These are phyloP conservation scores for Glomus cerebriforme DNA, from an alignment of 192 early-diverging fungal genomes.

Conservation along the genomic window DNA sequence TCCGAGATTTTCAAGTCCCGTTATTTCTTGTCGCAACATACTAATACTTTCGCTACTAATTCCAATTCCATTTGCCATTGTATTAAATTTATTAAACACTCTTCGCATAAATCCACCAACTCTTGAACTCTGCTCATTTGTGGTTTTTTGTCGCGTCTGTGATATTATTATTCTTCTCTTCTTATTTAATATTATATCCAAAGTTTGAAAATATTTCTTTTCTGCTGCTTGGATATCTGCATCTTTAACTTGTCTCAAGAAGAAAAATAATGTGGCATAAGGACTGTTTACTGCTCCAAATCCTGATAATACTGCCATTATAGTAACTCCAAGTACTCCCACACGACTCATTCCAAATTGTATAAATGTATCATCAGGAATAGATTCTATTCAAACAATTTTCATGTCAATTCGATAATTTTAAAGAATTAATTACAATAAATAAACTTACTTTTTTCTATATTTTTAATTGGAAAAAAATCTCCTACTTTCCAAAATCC, in stretches of 20 bases:
- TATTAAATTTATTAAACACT: conserved; percentile 52
- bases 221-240: conserved; percentile 61
- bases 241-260: conserved; percentile 62
- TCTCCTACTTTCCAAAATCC: conserved; percentile 63
- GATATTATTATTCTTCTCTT: conserved; percentile 58
- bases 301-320: conserved; percentile 92
- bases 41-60: conserved; percentile 36
- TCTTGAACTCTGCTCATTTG: conserved; percentile 37
- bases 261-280: conserved; percentile 81
- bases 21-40: conserved; percentile 52
- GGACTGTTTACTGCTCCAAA: conserved; percentile 94
- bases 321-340: conserved; percentile 86
- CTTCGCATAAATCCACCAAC: conserved; percentile 61
- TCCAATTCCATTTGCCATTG: conserved; percentile 34
- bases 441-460: conserved; percentile 21
- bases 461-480: conserved; percentile 58
- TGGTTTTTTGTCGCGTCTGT: conserved; percentile 28
- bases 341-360: conserved; percentile 80
- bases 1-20: conserved; percentile 64
- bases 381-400: conserved; percentile 4
- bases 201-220: conserved; percentile 66
- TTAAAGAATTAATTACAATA: conserved; percentile 25
- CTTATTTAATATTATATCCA: conserved; percentile 67
- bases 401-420: conserved; percentile 4
- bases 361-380: conserved; percentile 46